Percentiles rank a stretch among this genome's conserved stretches.
Evolutionary conservation across 208 protist genomes (phyloP).

Genomic region (Trypanosoma avium): DNA sequence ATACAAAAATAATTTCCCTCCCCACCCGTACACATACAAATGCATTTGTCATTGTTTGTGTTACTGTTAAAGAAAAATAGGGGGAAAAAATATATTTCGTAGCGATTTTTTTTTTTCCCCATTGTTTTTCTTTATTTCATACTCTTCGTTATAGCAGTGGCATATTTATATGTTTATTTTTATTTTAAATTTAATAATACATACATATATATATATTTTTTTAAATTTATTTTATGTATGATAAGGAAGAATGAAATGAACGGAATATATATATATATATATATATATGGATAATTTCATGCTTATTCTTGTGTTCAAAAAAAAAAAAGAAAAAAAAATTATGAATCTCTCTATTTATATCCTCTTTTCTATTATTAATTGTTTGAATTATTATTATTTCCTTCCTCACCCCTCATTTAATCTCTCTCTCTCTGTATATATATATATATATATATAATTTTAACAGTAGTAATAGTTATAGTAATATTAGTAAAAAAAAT

Average conservation of each 20-base stretch:
- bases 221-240: neutral
- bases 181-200: neutral
- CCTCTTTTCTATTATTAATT: constrained; percentile 7
- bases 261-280: constrained; percentile 9
- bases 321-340: neutral
- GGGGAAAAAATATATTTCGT: no score
- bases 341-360: constrained; percentile 17
- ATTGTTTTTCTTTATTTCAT: no score
- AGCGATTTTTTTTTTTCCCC: no score
- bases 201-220: constrained; percentile 2
- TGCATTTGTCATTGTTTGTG: no score
- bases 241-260: neutral
- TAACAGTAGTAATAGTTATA: neutral
- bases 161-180: no score
- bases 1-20: no score
- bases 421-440: constrained; percentile 1
- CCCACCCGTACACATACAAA: no score
- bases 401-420: constrained; percentile 2
- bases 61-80: no score
- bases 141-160: no score
- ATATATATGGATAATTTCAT: neutral
- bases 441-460: neutral
- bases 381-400: constrained; percentile 4
- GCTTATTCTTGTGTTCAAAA: neutral
- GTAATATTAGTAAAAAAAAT: constrained; percentile 22